These are phyloP conservation scores for Salix dunnii DNA, from an alignment of 345 rosid genomes.

Conservation along the genomic window DNA sequence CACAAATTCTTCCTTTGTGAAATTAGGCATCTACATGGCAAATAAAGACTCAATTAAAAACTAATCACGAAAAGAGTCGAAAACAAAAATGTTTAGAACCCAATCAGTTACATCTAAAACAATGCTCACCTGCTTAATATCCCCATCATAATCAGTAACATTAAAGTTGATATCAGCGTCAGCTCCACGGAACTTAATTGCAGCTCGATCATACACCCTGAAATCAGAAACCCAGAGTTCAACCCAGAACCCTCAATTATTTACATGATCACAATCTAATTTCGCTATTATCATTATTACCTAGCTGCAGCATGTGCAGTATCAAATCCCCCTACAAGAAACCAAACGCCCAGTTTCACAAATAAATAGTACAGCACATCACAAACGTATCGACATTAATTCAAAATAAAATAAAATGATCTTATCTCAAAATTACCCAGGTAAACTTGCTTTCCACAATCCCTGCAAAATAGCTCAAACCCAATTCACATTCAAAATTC, in stretches of 20 bases:
- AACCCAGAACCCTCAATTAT: neutral
- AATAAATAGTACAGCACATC: neutral
- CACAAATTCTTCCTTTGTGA: conserved; percentile 72
- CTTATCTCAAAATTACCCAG: conserved; percentile 40
- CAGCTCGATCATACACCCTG: conserved; percentile 91
- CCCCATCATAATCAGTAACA: conserved; percentile 59
- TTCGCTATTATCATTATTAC: conserved; percentile 27
- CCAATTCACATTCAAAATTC: neutral
- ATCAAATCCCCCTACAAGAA: conserved; percentile 74
- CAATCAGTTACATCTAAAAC: neutral
- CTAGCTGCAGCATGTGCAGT: conserved; percentile 90
- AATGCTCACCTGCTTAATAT: conserved; percentile 51
- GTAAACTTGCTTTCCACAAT: conserved; percentile 82
- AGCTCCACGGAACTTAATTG: conserved; percentile 72
- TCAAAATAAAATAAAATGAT: neutral
- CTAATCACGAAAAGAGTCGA: neutral
- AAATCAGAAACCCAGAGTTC: neutral
- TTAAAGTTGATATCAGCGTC: conserved; percentile 81
- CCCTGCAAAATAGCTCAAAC: conserved; percentile 45
- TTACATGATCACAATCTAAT: neutral
- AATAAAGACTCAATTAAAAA: neutral
- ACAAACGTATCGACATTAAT: neutral
- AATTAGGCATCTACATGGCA: conserved; percentile 46
- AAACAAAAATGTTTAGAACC: neutral
- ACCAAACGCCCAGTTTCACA: neutral